Evolutionary conservation across 495 filamentous ascomycete genomes (phyloP), one percentile per base, ranked within the genome.

Genomic region (Bathelium albidoporum): DNA sequence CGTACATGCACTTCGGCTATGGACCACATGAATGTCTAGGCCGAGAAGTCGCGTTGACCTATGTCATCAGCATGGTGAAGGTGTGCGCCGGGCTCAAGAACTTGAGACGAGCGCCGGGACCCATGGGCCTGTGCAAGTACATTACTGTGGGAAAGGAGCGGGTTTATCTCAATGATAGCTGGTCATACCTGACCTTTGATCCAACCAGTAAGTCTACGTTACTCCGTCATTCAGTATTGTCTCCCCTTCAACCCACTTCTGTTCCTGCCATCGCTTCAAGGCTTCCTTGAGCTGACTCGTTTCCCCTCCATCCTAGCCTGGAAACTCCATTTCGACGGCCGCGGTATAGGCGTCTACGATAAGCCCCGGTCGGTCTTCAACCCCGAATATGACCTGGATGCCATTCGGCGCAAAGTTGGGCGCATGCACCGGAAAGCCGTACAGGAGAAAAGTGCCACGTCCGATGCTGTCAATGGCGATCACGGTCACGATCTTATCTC

Each of bases 121-220:
- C 79, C 1, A 83, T 87, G 74, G 90, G 90, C 0, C 73, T 85
- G 68, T 72, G 95, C 58, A 91, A 92, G 80, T 88, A 85, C 77
- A 77, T 92, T 12, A 39, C 34, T 14, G 34, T 39, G 34, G 5
- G 34, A 5, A 5, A 39, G 14, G 5, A 39, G 34, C 34, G 34
- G 14, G 34, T 39, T 5, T 39, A 39, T 39, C 14, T 39, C 5
- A 39, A 39, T 39, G 34, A 39, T 39, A 39, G 34, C 34, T 39
- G 34, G 34, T 39, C 34, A 39, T 39, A 39, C 34, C 34, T 39
- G 34, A 39, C 34, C 14, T 5, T 14, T 5, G 34, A 39, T 39
- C 34, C 34, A 5, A 39, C 34, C 5, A 39, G 34, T 39, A 14
- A 39, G 34, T 14, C 34, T 39, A 39, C 34, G 14, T 14, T 14